phyloP scores from a whole-genome alignment of 1,284 basidiomycete genomes.

The Ceratobasidium sp. region DNA sequence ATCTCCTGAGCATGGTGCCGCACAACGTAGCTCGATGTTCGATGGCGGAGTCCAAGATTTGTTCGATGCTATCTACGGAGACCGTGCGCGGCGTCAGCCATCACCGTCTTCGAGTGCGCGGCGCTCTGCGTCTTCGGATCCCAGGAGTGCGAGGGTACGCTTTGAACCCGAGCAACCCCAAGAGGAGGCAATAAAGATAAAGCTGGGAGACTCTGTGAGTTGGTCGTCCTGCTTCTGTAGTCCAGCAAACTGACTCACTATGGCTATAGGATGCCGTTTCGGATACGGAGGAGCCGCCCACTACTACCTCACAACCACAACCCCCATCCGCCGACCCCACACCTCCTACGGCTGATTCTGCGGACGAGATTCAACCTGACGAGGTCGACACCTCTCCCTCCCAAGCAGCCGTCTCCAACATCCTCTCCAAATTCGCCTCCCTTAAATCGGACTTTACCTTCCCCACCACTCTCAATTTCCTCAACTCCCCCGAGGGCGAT shows the following conservation, averaged over 20 bases:
- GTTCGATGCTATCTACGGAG: slow-evolving; percentile 21
- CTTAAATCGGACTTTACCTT: slow-evolving; percentile 42
- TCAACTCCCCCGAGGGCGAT: background rate
- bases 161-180: background rate
- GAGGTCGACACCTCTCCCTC: background rate
- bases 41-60: slow-evolving; percentile 22
- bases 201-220: slow-evolving; percentile 16
- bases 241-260: background rate
- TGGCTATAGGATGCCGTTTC: slow-evolving; percentile 19
- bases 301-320: background rate
- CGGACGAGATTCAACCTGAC: background rate
- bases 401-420: background rate
- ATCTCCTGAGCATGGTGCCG: background rate
- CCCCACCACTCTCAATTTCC: slow-evolving; percentile 44
- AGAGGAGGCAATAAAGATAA: background rate
- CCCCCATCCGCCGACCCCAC: background rate
- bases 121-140: slow-evolving; percentile 26
- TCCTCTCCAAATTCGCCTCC: slow-evolving; percentile 2
- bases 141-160: background rate
- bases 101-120: background rate
- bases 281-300: slow-evolving; percentile 16
- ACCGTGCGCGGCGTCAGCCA: background rate
- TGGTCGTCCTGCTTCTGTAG: background rate
- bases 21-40: slow-evolving; percentile 19
- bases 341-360: too few species aligned